phyloP scores from a whole-genome alignment of 257 asterid species.

The Petrea volubilis region DNA sequence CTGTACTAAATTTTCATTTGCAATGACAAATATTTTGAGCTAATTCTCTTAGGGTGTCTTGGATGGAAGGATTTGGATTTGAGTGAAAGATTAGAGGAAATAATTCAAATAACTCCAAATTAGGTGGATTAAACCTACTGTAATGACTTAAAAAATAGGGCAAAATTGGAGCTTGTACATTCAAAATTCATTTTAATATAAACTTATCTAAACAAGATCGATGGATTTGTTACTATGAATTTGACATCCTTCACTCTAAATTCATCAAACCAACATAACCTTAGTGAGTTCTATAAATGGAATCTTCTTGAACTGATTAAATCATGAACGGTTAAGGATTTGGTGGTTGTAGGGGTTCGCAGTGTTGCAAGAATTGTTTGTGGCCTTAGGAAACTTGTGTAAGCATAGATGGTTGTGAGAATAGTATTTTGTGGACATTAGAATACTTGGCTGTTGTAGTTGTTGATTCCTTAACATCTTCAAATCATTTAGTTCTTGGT shows the following conservation, averaged over 20 bases:
- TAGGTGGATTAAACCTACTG: no score
- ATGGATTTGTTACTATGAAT: no score
- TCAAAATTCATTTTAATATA: no score
- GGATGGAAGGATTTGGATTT: no score
- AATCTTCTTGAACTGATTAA: not conserved
- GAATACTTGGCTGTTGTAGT: constrained; percentile 8
- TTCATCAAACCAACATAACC: not conserved
- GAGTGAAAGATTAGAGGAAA: no score
- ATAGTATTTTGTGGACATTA: constrained; percentile 2
- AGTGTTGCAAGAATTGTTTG: not conserved
- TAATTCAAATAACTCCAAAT: no score
- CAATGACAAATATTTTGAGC: not conserved
- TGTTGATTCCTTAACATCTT: constrained; percentile 8
- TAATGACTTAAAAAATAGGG: no score
- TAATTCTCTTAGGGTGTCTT: no score
- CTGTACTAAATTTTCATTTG: not conserved
- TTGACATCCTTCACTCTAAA: no score
- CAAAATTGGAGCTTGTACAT: no score
- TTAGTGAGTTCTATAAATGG: not conserved
- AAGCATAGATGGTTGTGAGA: constrained; percentile 1
- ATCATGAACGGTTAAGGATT: not conserved
- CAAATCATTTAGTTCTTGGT: constrained; percentile 6
- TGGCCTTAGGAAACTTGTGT: not conserved
- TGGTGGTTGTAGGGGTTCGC: not conserved
- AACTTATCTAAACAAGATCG: no score